These are phyloP conservation scores for Fusarium nygamai DNA, from an alignment of 2,329 filamentous ascomycete genomes.

Conservation along the genomic window DNA sequence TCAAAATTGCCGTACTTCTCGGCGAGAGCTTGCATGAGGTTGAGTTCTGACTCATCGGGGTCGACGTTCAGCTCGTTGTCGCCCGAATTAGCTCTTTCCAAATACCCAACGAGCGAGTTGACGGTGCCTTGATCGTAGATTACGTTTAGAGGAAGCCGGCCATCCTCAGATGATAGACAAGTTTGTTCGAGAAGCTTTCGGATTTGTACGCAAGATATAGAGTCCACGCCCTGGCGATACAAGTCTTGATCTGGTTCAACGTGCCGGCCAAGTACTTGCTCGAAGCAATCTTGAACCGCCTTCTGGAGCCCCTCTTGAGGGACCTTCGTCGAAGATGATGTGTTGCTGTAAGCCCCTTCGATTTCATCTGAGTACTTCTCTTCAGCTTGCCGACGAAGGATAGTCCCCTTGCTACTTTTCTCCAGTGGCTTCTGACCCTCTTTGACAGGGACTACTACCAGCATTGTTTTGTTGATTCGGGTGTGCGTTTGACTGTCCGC, in stretches of 20 bases:
- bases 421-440: slow-evolving; percentile 49
- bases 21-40: slow-evolving; percentile 7
- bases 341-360: slow-evolving; percentile 54
- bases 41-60: background rate
- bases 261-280: slow-evolving; percentile 42
- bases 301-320: slow-evolving; percentile 49
- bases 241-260: slow-evolving; percentile 58
- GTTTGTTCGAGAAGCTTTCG: slow-evolving; percentile 47
- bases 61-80: background rate
- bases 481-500: slow-evolving; percentile 59
- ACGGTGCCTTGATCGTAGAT: slow-evolving; percentile 69
- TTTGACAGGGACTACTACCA: slow-evolving; percentile 55
- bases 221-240: slow-evolving; percentile 69
- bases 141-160: slow-evolving; percentile 62
- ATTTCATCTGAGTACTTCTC: slow-evolving; percentile 59
- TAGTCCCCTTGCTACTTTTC: slow-evolving; percentile 72
- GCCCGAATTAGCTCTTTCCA: slow-evolving; percentile 10
- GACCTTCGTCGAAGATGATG: slow-evolving; percentile 17
- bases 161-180: slow-evolving; percentile 22
- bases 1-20: slow-evolving; percentile 20
- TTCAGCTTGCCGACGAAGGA: slow-evolving; percentile 63
- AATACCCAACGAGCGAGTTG: slow-evolving; percentile 38
- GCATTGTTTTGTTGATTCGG: slow-evolving; percentile 59
- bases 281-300: slow-evolving; percentile 48
- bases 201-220: slow-evolving; percentile 65